phyloP scores from a whole-genome alignment of 2,329 filamentous ascomycete species.

The Chalaropsis ovoidea region DNA sequence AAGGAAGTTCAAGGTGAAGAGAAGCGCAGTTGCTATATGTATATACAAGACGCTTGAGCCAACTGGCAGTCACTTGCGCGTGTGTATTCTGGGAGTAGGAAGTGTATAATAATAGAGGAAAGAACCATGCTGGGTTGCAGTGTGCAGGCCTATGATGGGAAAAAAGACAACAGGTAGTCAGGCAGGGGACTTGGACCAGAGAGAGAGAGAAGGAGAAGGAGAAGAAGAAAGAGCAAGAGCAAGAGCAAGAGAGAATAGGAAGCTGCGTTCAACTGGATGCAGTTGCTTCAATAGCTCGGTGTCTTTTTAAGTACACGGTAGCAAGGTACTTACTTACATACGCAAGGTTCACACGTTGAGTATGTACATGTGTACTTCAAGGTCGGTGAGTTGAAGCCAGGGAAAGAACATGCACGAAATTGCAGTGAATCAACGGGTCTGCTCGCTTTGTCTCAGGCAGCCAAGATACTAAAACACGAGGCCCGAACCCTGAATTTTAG shows the following conservation, averaged over 20 bases:
- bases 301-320: no score
- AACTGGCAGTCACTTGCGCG: constrained; percentile 6
- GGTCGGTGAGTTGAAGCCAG: neutral
- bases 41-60: constrained; percentile 9
- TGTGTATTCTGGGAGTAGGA: constrained; percentile 11
- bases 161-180: neutral
- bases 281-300: no score
- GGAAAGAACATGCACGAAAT: neutral
- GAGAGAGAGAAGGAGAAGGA: no score
- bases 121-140: neutral
- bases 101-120: constrained; percentile 10
- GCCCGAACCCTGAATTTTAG: neutral
- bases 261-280: no score
- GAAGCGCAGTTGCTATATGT: constrained; percentile 4
- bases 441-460: constrained; percentile 6
- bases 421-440: constrained; percentile 5
- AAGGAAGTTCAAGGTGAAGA: neutral
- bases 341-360: no score
- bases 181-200: neutral
- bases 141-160: neutral
- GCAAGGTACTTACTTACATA: no score
- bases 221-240: no score
- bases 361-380: no score
- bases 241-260: no score
- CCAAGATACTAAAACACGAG: neutral